Evolutionary conservation across 257 asterid species (phyloP).

Genomic region (Avicennia marina): DNA sequence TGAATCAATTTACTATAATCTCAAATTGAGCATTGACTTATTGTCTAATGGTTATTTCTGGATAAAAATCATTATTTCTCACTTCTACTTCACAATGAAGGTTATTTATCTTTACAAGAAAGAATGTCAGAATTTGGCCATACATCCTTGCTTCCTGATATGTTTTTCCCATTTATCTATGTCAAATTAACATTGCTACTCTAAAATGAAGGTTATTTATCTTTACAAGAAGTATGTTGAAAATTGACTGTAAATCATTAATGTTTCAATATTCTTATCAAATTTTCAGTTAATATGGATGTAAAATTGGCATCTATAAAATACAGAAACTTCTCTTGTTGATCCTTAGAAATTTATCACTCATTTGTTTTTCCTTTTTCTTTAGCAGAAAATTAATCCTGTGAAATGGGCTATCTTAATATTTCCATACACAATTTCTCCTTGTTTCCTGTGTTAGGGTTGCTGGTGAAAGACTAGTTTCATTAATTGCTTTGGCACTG

Average conservation of each 20-base stretch:
- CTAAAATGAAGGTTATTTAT: not conserved
- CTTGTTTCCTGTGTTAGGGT: conserved; percentile 30
- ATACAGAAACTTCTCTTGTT: not conserved
- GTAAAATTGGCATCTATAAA: too few relatives aligned
- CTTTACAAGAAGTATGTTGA: not conserved
- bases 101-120: not conserved
- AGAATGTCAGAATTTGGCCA: too few relatives aligned
- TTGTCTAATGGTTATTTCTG: not conserved
- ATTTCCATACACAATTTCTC: not conserved
- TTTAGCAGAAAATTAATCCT: too few relatives aligned
- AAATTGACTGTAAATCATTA: not conserved
- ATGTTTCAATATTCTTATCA: not conserved
- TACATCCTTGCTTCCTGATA: too few relatives aligned
- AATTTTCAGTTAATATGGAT: not conserved
- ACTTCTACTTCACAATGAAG: not conserved
- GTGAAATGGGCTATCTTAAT: not conserved
- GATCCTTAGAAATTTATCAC: not conserved
- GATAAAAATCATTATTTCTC: too few relatives aligned
- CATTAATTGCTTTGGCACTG: conserved; percentile 47
- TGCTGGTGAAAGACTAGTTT: conserved; percentile 38
- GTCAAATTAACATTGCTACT: not conserved
- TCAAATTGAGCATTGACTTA: not conserved
- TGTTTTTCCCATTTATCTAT: too few relatives aligned
- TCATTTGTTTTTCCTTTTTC: too few relatives aligned
- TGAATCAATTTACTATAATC: not conserved